phyloP scores from a whole-genome alignment of 1,139 yeast genomes.

The Casaregolazyma suthepensis region DNA sequence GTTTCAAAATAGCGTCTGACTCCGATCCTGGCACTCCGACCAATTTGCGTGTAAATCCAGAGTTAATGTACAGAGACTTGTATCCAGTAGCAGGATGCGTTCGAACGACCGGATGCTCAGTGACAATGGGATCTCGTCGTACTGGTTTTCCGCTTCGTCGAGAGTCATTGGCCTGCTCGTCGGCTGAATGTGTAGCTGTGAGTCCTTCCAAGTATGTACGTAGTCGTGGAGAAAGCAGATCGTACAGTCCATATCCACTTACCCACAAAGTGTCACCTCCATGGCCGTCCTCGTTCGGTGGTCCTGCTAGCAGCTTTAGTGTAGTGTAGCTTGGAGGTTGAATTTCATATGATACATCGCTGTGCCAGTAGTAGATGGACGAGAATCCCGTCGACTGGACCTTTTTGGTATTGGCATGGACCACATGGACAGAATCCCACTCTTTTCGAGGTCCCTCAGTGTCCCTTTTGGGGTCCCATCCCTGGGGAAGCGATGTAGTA shows the following conservation, averaged over 20 bases:
- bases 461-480: constrained; percentile 31
- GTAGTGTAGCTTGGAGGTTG: constrained; percentile 67
- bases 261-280: constrained; percentile 76
- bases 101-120: constrained; percentile 62
- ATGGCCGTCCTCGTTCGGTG: constrained; percentile 34
- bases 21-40: constrained; percentile 62
- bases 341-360: constrained; percentile 63
- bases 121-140: constrained; percentile 54
- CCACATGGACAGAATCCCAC: constrained; percentile 50
- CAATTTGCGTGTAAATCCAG: constrained; percentile 56
- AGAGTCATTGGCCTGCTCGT: constrained; percentile 59
- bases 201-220: constrained; percentile 50
- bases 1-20: constrained; percentile 48
- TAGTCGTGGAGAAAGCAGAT: constrained; percentile 57
- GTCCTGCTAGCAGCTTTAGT: constrained; percentile 54
- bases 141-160: constrained; percentile 51
- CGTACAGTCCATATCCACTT: constrained; percentile 60
- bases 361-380: constrained; percentile 46
- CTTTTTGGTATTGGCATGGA: constrained; percentile 35
- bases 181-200: constrained; percentile 61
- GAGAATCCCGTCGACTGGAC: constrained; percentile 27
- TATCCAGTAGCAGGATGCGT: constrained; percentile 62
- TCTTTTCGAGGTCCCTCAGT: constrained; percentile 23
- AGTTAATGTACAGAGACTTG: constrained; percentile 54
- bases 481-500: constrained; percentile 62